Base-by-base conservation (phyloP, 1,284 basidiomycete genomes). In the Trichosporon sp. region DNA sequence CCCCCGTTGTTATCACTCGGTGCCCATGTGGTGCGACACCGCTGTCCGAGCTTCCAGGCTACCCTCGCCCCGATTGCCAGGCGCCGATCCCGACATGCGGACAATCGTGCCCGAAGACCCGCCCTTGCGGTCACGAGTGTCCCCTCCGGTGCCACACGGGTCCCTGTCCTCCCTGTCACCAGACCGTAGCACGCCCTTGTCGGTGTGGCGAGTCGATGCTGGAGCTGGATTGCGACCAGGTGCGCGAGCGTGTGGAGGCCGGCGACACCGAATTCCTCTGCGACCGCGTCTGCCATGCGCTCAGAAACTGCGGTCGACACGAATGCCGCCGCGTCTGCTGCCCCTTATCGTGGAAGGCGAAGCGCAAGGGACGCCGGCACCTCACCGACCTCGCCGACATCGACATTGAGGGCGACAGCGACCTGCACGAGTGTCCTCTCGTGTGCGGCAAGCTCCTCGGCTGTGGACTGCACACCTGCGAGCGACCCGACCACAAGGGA, bases 271-370 rank as follows among this genome's bases (percentile, higher is more conserved):
- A 92, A 67, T 87, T 94, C 64, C 81, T 91, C 0, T 97, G 94
- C 78, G 89, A 92, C 66, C 86, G 88, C 31, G 87, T 89, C 1
- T 97, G 94, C 78, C 84, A 84, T 29, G 90, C 89, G 0, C 84
- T 93, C 11, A 87, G 92, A 35, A 80, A 77, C 47, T 95, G 93
- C 77, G 93, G 93, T 0, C 85, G 88, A 38, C 94, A 97, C 78
- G 89, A 90, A 73, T 97, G 94, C 77, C 86, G 87, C 21, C 87
- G 93, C 2, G 71, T 90, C 38, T 97, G 94, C 78, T 97, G 95
- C 77, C 94, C 95, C 0, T 86, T 96, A 0, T 90, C 92, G 1
- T 89, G 88, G 66, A 84, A 85, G 65, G 81, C 84, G 60, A 90
- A 89, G 75, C 89, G 90, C 75, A 87, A 88, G 64, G 91, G 87